A percentile compares a stretch with the other conserved stretches of the same genome.
These are phyloP conservation scores for Metschnikowia henanensis DNA, from an alignment of 805 yeast species.

Conservation along the genomic window DNA sequence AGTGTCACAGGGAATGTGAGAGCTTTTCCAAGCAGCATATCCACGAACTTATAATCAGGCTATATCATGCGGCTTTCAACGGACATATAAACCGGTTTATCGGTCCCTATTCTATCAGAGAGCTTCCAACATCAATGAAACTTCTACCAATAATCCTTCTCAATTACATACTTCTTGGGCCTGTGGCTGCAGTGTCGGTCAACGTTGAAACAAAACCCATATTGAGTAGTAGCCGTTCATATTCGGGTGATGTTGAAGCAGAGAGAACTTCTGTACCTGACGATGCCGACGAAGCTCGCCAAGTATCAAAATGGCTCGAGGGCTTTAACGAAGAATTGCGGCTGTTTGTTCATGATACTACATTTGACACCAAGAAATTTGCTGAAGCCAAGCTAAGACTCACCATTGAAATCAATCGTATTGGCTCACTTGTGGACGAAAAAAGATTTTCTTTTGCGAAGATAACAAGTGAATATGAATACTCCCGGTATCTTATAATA, in stretches of 20 bases:
- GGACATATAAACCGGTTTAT: too few species aligned
- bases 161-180: background rate
- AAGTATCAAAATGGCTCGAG: background rate
- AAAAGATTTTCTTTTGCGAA: background rate
- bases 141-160: too few species aligned
- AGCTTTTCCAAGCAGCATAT: too few species aligned
- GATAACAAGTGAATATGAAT: background rate
- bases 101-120: too few species aligned
- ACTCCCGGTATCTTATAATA: background rate
- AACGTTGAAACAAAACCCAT: background rate
- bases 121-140: too few species aligned
- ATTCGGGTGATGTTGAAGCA: background rate
- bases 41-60: too few species aligned
- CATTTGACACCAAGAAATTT: background rate
- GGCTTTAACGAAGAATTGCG: background rate
- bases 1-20: too few species aligned
- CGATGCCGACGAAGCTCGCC: too few species aligned
- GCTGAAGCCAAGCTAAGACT: background rate
- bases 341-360: constrained; percentile 1
- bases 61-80: too few species aligned
- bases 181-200: background rate
- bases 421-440: background rate
- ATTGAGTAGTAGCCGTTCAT: background rate
- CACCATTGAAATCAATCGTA: background rate
- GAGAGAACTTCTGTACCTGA: too few species aligned